Conservation (phyloP, 108 stramenopile genomes). For the Nitzschia sp. region DNA sequence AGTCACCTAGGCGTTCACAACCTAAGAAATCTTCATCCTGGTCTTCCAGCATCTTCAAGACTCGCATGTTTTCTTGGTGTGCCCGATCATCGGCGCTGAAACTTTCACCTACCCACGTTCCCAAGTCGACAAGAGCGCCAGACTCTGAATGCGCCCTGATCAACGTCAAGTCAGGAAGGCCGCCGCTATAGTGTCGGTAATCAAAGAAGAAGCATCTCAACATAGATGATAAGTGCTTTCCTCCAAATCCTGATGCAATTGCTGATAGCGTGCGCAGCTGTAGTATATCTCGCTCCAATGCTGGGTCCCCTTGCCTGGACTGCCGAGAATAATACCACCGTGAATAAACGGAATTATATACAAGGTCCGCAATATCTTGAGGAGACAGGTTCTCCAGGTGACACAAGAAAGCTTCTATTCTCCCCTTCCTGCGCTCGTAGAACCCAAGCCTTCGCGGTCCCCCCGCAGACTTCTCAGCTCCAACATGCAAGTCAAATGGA, state of each 20-base stretch:
- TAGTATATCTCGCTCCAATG: constrained; percentile 50
- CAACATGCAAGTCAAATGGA: constrained; percentile 83
- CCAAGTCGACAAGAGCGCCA: constrained; percentile 57
- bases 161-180: constrained; percentile 72
- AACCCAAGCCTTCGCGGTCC: constrained; percentile 30
- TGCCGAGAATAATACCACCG: constrained; percentile 37
- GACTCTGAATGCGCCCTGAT: constrained; percentile 27
- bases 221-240: constrained; percentile 54
- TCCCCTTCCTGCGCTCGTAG: constrained; percentile 46
- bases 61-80: constrained; percentile 10
- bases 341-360: constrained; percentile 47
- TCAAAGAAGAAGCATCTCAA: constrained; percentile 74
- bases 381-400: constrained; percentile 37
- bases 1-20: constrained; percentile 68
- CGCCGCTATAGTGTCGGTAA: constrained; percentile 82
- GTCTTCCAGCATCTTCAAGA: constrained; percentile 46
- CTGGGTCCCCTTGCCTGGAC: constrained; percentile 37
- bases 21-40: constrained; percentile 81
- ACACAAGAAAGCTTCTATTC: constrained; percentile 54
- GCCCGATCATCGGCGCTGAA: constrained; percentile 46
- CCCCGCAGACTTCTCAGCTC: constrained; percentile 19
- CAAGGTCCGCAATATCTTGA: constrained; percentile 47
- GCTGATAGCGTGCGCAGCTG: constrained; percentile 66
- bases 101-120: constrained; percentile 77
- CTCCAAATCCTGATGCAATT: constrained; percentile 74